These are phyloP conservation scores for Suillus weaverae DNA, from an alignment of 768 basidiomycete genomes.

Conservation along the genomic window DNA sequence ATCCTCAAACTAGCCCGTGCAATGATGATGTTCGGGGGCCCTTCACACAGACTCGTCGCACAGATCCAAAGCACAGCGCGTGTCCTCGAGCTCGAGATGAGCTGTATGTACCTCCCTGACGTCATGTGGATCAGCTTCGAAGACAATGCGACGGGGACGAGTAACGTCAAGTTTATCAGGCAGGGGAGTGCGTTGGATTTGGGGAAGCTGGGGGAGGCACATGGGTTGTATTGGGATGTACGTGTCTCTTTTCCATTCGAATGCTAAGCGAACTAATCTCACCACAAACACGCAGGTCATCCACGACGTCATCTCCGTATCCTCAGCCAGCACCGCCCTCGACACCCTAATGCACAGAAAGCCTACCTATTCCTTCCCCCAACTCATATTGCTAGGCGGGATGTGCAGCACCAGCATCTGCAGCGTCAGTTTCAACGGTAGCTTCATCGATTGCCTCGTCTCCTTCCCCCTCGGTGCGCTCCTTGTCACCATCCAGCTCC, in stretches of 20 bases:
- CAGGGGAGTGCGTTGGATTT: constrained; percentile 73
- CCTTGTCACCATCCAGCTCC: constrained; percentile 69
- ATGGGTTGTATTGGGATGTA: constrained; percentile 74
- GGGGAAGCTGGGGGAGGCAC: constrained; percentile 70
- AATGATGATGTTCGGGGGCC: constrained; percentile 89
- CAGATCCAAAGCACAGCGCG: constrained; percentile 78
- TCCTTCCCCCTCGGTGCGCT: constrained; percentile 76
- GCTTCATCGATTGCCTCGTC: constrained; percentile 73
- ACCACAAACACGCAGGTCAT: constrained; percentile 53
- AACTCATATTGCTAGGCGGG: constrained; percentile 70
- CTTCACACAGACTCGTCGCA: constrained; percentile 78
- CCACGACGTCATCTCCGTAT: constrained; percentile 77
- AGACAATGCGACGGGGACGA: constrained; percentile 76
- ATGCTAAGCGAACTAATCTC: neutral
- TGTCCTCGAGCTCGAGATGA: constrained; percentile 73
- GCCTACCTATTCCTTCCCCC: constrained; percentile 59
- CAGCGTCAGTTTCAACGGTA: constrained; percentile 69
- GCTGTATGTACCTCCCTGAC: constrained; percentile 74
- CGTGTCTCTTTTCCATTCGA: constrained; percentile 12
- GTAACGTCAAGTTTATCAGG: constrained; percentile 76
- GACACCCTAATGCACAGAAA: constrained; percentile 70
- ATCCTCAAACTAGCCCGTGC: constrained; percentile 80
- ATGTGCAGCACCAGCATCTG: constrained; percentile 77
- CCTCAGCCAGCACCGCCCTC: constrained; percentile 68
- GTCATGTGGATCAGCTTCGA: constrained; percentile 82